A percentile compares a stretch with the other conserved stretches of the same genome.
Conservation (phyloP, 768 basidiomycete species). For the Asterophora parasitica region DNA sequence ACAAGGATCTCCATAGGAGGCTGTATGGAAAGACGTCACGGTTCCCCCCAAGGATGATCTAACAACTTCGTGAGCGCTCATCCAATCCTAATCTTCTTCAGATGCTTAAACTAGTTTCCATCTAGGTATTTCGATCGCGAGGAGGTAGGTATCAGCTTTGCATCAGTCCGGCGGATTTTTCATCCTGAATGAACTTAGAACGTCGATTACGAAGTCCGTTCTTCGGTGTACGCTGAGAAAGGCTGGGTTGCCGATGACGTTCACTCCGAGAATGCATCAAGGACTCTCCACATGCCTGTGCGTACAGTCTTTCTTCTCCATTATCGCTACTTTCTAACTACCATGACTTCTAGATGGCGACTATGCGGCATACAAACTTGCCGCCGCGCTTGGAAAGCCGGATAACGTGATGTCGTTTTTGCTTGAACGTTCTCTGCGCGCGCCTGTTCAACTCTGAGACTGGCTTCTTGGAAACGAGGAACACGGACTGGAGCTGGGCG, state of each 20-base stretch:
- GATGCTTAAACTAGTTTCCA: not conserved
- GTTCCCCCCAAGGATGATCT: conserved; percentile 55
- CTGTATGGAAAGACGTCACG: conserved; percentile 70
- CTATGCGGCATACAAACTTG: conserved; percentile 65
- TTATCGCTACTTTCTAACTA: too few species aligned
- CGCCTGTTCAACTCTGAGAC: conserved; percentile 67
- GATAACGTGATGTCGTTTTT: conserved; percentile 44
- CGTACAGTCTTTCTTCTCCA: conserved; percentile 14
- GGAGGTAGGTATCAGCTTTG: conserved; percentile 37
- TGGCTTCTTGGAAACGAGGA: conserved; percentile 81
- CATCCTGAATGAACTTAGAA: conserved; percentile 30
- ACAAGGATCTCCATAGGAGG: conserved; percentile 61
- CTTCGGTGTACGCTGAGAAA: conserved; percentile 54
- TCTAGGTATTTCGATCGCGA: conserved; percentile 65
- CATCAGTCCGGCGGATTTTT: not conserved
- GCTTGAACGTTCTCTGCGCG: conserved; percentile 46
- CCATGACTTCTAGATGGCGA: conserved; percentile 68
- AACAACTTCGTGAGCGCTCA: conserved; percentile 39
- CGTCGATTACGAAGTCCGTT: conserved; percentile 76
- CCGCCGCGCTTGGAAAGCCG: conserved; percentile 46
- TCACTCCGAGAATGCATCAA: conserved; percentile 74
- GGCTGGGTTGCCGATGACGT: conserved; percentile 80
- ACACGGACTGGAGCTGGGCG: conserved; percentile 65
- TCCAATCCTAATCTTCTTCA: not conserved
- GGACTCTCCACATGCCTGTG: conserved; percentile 76